Base-by-base conservation (phyloP, 371 early-diverging fungal species). In the Nematocida ironsii region DNA sequence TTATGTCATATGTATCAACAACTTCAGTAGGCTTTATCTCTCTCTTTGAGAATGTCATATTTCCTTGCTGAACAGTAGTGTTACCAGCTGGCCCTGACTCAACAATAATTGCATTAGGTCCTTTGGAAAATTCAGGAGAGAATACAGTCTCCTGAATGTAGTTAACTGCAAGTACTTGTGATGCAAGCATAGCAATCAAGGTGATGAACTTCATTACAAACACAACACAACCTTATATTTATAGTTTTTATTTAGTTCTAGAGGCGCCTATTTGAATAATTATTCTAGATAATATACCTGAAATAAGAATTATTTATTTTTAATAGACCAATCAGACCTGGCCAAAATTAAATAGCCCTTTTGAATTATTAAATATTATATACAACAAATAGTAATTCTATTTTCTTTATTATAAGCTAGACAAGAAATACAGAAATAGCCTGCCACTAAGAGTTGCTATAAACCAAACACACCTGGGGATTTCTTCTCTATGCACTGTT, bases 91-190 rank as follows among this genome's bases (percentile, higher is more conserved):
- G 61, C 5, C 40, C 50, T 18, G 64, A 55, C 44, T 68, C 80
- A 69, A 56, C 16, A 42, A 71, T 40, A 9, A 78, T 70, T 7
- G 68, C 44, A 13, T n/a, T 39, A 7, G 69, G 69, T 20, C 27
- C 80, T 18, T 25, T 23, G 6, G 60, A 33, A 42, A 57, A 78
- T 27, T 45, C n/a, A 23, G 25, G 23, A 18, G 48, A n/a, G 45
- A 78, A 78, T 5, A 78, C 25, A 42, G 42, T 56, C 64, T 78
- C 80, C 27, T 73, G 54, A n/a, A 78, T 78, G 67, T 56, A 56
- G 61, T 66, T 60, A n/a, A 78, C 70, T 4, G 80, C 80, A 33
- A 68, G 25, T 20, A 78, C 70, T 23, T 68, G 80, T 5, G 80
- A 68, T 68, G 60, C 57, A 39, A 70, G 20, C 80, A 78, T n/a